Percentiles rank a stretch among this genome's conserved stretches.
These are phyloP conservation scores for Arctostaphylos glauca DNA, from an alignment of 148 eudicot genomes.

Conservation along the genomic window DNA sequence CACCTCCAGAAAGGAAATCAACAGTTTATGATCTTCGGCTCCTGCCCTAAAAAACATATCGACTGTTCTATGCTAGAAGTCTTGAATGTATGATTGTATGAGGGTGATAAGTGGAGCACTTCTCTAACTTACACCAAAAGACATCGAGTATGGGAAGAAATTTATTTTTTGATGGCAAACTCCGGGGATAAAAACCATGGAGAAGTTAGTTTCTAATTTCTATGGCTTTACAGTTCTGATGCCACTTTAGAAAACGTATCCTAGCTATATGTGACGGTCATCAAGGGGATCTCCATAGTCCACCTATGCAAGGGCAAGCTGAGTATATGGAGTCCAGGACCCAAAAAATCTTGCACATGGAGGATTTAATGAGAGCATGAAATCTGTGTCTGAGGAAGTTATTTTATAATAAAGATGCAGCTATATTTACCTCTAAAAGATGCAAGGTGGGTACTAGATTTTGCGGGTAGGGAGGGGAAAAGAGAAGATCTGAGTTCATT, in stretches of 20 bases:
- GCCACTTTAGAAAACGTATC: not conserved
- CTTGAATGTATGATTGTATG: not conserved
- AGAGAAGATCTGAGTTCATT: not conserved
- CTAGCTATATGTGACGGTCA: not conserved
- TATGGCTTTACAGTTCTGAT: not conserved
- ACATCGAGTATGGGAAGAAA: not conserved
- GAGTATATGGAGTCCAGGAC: not conserved
- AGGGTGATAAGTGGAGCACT: not conserved
- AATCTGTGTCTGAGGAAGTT: not conserved
- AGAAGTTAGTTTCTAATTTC: not conserved
- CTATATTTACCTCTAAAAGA: not conserved
- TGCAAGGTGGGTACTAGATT: not conserved
- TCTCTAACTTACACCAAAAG: not conserved
- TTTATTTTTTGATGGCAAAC: not conserved
- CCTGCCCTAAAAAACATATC: not conserved
- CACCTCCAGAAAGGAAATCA: too few relatives aligned
- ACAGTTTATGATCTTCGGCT: not conserved
- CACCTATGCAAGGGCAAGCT: too few relatives aligned
- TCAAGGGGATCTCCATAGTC: too few relatives aligned
- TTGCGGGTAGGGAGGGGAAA: not conserved
- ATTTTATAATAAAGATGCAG: not conserved
- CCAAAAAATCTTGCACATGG: not conserved
- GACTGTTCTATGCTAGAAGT: not conserved
- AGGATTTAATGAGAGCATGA: not conserved
- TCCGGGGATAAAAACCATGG: not conserved